A percentile compares a stretch with the other conserved stretches of the same genome.
phyloP scores from a whole-genome alignment of 2,329 filamentous ascomycete genomes.

The Cladosporium sphaerospermum region DNA sequence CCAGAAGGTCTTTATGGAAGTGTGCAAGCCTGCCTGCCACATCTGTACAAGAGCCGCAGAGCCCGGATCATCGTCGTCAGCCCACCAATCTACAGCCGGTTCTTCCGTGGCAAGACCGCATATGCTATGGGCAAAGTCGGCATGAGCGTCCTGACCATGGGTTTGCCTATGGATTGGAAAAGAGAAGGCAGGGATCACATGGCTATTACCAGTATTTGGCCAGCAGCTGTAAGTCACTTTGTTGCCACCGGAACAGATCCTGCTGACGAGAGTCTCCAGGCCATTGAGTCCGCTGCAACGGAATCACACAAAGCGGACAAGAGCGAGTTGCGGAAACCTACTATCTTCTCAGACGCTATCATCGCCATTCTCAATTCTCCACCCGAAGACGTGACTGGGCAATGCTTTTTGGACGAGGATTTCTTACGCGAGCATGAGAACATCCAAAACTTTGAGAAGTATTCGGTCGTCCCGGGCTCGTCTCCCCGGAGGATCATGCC shows the following conservation, averaged over 20 bases:
- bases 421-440: conserved; percentile 61
- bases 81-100: conserved; percentile 78
- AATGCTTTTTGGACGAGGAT: conserved; percentile 71
- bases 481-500: conserved; percentile 75
- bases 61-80: conserved; percentile 71
- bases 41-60: conserved; percentile 47
- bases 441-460: conserved; percentile 65
- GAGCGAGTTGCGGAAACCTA: conserved; percentile 34
- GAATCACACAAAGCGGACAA: conserved; percentile 40
- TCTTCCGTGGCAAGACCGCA: conserved; percentile 78
- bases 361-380: conserved; percentile 62
- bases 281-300: conserved; percentile 72
- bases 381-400: conserved; percentile 59
- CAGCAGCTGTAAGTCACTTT: conserved; percentile 55
- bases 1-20: conserved; percentile 66
- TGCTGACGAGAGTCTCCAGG: conserved; percentile 31
- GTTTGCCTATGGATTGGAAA: conserved; percentile 73
- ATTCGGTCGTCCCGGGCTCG: conserved; percentile 60
- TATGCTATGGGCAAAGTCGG: conserved; percentile 73
- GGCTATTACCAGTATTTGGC: conserved; percentile 79
- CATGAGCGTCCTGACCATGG: conserved; percentile 77
- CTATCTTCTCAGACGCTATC: conserved; percentile 75
- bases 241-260: not conserved
- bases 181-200: conserved; percentile 60
- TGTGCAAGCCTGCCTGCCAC: conserved; percentile 62